Conservation (phyloP, 768 basidiomycete genomes). For the Pleurotus giganteus region DNA sequence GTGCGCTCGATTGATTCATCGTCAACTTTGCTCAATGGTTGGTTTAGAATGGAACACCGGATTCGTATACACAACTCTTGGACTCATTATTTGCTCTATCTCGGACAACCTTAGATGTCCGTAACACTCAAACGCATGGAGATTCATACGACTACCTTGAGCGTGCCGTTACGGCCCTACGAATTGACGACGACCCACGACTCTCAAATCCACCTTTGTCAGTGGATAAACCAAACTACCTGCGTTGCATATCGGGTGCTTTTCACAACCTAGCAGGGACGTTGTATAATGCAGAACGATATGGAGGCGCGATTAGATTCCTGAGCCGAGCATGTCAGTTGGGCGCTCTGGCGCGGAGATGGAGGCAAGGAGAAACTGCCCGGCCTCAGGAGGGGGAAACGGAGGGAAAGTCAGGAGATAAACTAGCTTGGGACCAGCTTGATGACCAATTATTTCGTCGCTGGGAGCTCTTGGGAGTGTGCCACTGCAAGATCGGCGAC, state of each 20-base stretch:
- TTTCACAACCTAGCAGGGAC: constrained; percentile 67
- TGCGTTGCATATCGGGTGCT: constrained; percentile 70
- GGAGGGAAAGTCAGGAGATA: constrained; percentile 25
- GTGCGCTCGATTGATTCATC: constrained; percentile 21
- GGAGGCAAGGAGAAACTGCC: constrained; percentile 15
- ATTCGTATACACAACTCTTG: constrained; percentile 41
- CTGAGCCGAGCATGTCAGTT: constrained; percentile 57
- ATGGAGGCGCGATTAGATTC: constrained; percentile 68
- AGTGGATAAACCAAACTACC: constrained; percentile 47
- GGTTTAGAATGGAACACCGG: constrained; percentile 15
- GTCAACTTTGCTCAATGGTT: constrained; percentile 4
- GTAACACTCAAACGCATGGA: constrained; percentile 45
- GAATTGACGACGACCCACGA: constrained; percentile 12
- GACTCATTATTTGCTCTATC: constrained; percentile 59
- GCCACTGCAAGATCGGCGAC: constrained; percentile 76
- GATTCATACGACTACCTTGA: constrained; percentile 45
- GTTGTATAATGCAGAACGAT: constrained; percentile 64
- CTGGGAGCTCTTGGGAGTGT: constrained; percentile 81
- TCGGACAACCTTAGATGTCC: constrained; percentile 35
- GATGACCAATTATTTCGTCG: constrained; percentile 66
- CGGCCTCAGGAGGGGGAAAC: constrained; percentile 17
- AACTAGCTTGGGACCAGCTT: constrained; percentile 52
- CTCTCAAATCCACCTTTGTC: constrained; percentile 14
- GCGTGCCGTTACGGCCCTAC: constrained; percentile 35
- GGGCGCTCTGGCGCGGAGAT: constrained; percentile 44